phyloP scores from a whole-genome alignment of 202 grass and related monocot species.

The Elaeis oleifera region DNA sequence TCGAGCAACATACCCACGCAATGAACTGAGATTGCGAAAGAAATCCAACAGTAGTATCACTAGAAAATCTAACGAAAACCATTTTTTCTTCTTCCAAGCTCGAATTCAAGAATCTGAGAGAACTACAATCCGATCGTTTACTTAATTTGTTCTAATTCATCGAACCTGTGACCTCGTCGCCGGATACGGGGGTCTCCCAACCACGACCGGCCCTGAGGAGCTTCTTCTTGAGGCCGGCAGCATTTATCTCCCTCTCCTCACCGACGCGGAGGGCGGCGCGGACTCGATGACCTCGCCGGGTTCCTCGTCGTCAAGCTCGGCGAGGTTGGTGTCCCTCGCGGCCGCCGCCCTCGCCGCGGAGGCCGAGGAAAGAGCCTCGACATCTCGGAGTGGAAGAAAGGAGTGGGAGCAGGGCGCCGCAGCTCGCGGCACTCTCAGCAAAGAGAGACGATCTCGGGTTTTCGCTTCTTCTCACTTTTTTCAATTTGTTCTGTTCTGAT shows the following conservation, averaged over 20 bases:
- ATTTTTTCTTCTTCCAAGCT: too few species aligned
- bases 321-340: background rate
- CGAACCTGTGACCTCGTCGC: conserved; percentile 36
- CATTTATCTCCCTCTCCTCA: conserved; percentile 28
- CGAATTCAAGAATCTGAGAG: too few species aligned
- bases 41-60: background rate
- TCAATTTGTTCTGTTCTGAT: too few species aligned
- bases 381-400: background rate
- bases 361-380: conserved; percentile 30
- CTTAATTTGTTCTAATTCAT: too few species aligned
- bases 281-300: conserved; percentile 33
- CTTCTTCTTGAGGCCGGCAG: conserved; percentile 27
- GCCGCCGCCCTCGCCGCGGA: conserved; percentile 29
- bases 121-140: too few species aligned
- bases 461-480: too few species aligned
- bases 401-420: too few species aligned
- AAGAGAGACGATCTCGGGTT: too few species aligned
- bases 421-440: too few species aligned
- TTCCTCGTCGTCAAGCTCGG: conserved; percentile 20
- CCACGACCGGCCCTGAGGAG: conserved; percentile 22
- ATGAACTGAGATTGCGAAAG: conserved; percentile 23
- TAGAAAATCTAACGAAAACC: too few species aligned
- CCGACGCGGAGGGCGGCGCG: conserved; percentile 27
- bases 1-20: conserved; percentile 24
- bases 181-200: conserved; percentile 27